phyloP scores from a whole-genome alignment of 2,329 filamentous ascomycete genomes.

The Corinectria fuckeliana region DNA sequence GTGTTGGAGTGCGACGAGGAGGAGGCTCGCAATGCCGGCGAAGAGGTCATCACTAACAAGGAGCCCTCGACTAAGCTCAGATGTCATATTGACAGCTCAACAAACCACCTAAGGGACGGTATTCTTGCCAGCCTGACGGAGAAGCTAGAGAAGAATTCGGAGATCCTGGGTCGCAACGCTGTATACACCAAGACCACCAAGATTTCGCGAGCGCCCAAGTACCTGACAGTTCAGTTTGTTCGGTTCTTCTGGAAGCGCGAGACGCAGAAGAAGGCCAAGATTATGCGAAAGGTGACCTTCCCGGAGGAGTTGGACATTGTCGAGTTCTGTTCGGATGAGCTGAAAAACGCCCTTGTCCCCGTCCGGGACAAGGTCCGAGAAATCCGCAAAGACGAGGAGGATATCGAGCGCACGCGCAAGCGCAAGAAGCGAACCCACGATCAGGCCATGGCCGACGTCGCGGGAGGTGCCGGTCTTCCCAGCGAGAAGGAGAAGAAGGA shows the following conservation, averaged over 20 bases:
- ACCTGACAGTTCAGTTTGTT: constrained; percentile 95
- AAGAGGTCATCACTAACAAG: constrained; percentile 69
- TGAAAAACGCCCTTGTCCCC: constrained; percentile 82
- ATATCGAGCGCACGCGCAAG: constrained; percentile 90
- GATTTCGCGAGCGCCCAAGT: constrained; percentile 90
- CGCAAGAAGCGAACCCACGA: constrained; percentile 75
- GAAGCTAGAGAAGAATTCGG: constrained; percentile 89
- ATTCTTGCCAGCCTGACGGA: constrained; percentile 83
- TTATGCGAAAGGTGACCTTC: constrained; percentile 98
- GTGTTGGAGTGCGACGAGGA: constrained; percentile 84
- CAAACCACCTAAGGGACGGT: constrained; percentile 90
- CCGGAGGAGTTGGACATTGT: constrained; percentile 90
- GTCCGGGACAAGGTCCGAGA: constrained; percentile 97
- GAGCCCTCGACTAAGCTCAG: constrained; percentile 92
- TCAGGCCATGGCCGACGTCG: constrained; percentile 52
- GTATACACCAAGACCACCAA: constrained; percentile 90
- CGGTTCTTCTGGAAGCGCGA: constrained; percentile 98
- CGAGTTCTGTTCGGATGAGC: constrained; percentile 93
- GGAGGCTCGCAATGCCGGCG: constrained; percentile 74
- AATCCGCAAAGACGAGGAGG: constrained; percentile 91
- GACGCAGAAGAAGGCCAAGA: constrained; percentile 98
- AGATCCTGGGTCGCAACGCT: constrained; percentile 77
- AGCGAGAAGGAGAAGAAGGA: constrained; percentile 61
- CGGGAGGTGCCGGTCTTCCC: constrained; percentile 54
- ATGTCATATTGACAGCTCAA: constrained; percentile 88